Evolutionary conservation across 345 rosid genomes (phyloP), one percentile per base, ranked within the genome.

Genomic region (Acer negundo): DNA sequence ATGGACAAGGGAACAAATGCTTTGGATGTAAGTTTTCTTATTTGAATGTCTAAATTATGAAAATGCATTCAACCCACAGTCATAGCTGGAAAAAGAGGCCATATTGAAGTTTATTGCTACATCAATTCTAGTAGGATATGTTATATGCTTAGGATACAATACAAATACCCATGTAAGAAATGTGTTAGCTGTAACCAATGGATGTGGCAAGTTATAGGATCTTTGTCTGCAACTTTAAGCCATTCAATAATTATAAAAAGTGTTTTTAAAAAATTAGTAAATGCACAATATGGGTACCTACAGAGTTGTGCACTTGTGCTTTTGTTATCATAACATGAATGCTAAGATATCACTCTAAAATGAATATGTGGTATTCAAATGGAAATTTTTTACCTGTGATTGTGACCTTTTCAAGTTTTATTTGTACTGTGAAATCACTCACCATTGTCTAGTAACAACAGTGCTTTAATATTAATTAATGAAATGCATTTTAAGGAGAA

Each of bases 1-100:
- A 92, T 90, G 94, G 97, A 92, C 79, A 88, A 85, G 84, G 94
- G 97, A 72, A 92, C 97, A 76, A 90, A 87, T 81, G 92, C 90
- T 26, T 26, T 87, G 73, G 92, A 88, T 67, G 94, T 92, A 84
- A 81, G 90, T 26, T 81, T 66, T 79, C 72, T 23, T 16, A 28
- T 62, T 15, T 53, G 51, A 62, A 47, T 72, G 22, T 42, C 19
- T 76, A 59, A 73, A 56, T 70, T 22, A 28, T 44, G 38, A 23
- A 26, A 53, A 13, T 22, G 49, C 20, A 53, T 72, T 67, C 55
- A 35, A 35, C 26, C 44, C 10, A 24, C 8, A 47, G 62, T 24
- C 26, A 24, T 1, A 24, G 0, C 26, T 44, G 42, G 42, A 47
- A 16, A 58, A 58, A 23, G 67, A 67, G 24, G 63, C 73, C n/a